These are phyloP conservation scores for Maudiozyma serrabonitensis DNA, from an alignment of 805 yeast genomes.

Conservation along the genomic window DNA sequence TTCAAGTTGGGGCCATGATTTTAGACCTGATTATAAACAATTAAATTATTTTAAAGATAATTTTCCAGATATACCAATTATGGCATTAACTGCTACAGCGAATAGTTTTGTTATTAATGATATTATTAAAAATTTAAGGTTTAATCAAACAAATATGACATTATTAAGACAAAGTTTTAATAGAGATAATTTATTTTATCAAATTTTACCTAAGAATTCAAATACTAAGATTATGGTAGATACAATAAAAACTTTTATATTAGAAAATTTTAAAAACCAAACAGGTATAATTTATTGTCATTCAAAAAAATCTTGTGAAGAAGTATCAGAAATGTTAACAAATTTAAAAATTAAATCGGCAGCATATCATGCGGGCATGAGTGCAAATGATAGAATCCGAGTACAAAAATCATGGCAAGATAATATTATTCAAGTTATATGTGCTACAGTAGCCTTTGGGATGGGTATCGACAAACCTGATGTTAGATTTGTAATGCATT, in stretches of 20 bases:
- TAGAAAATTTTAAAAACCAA: constrained; percentile 39
- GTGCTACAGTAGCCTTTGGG: constrained; percentile 97
- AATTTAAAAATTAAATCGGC: constrained; percentile 57
- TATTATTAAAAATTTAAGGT: constrained; percentile 65
- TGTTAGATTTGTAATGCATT: constrained; percentile 84
- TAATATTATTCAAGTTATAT: constrained; percentile 62
- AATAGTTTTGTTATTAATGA: constrained; percentile 83
- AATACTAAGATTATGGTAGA: constrained; percentile 33
- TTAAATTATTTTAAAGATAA: constrained; percentile 60
- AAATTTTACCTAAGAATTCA: constrained; percentile 57
- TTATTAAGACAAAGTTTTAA: constrained; percentile 86
- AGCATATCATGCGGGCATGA: constrained; percentile 93
- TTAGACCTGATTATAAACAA: constrained; percentile 88
- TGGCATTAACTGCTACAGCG: constrained; percentile 97
- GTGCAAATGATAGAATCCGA: constrained; percentile 54
- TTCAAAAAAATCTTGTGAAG: constrained; percentile 82
- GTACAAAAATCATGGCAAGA: constrained; percentile 83
- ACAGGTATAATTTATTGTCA: constrained; percentile 93
- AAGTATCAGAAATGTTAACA: constrained; percentile 49
- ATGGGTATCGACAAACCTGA: constrained; percentile 98
- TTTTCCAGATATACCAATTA: constrained; percentile 76
- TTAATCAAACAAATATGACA: constrained; percentile 40
- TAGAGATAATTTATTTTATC: constrained; percentile 74
- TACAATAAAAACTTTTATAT: constrained; percentile 50
- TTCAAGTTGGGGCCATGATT: constrained; percentile 98